Evolutionary conservation across 2,329 filamentous ascomycete genomes (phyloP), one percentile per base, ranked within the genome.

Genomic region (Aspergillus novofumigatus): DNA sequence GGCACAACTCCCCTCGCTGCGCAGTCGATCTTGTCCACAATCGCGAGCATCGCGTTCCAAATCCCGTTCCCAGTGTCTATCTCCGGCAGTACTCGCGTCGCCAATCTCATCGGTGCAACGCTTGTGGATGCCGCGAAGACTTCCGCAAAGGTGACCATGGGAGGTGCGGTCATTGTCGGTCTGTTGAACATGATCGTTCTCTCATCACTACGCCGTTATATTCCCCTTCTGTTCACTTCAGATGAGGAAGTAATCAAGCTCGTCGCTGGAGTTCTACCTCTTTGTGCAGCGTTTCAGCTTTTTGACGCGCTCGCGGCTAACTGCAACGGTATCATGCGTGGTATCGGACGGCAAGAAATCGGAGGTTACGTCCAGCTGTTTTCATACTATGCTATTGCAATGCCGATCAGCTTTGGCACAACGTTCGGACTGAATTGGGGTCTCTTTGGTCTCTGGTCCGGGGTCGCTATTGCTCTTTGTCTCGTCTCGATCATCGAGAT

Each of bases 51-150:
- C 25, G 91, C 90, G 0, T 97, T 92, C 78, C 91, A 96, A 73
- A 87, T 97, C 51, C 92, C 93, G 0, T 97, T 97, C 77, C 90
- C 93, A 0, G 84, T 97, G 59, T 90, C 88, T 32, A 93, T 97
- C 57, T 92, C 93, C 2, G 86, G 89, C 0, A 93, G 89, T 11
- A 97, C 93, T 0, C 87, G 93, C 1, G 86, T 97, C 14, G 93
- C 92, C 20, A 97, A 97, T 66, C 78, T 97, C 35, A 95, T 97
- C 60, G 94, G 93, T 8, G 92, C 93, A 0, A 88, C 87, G 1
- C 81, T 97, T 10, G 86, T 90, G 2, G 86, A 87, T 49, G 89
- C 92, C 0, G 92, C 92, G 17, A 91, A 87, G 69, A 89, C 85
- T 3, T 89, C 89, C 0, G 89, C 89, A n/a, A 87, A 84, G 72